Conservation (phyloP, 2,329 filamentous ascomycete species). For the Leptographium wingfieldii region DNA sequence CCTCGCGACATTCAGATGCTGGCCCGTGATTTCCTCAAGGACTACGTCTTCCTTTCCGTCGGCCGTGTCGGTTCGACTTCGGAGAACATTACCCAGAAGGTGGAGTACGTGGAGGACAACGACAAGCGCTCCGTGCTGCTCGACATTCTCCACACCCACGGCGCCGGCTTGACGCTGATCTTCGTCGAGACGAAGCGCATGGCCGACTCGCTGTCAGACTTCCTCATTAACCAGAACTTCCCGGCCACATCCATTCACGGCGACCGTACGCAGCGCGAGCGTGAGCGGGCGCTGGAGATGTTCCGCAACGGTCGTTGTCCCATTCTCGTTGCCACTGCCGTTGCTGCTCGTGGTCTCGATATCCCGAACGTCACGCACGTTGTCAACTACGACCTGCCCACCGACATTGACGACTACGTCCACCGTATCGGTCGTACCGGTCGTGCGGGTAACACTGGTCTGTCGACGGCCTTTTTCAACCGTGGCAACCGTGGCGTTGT, state of each 20-base stretch:
- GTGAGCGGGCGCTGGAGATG: slow-evolving; percentile 94
- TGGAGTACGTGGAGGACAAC: slow-evolving; percentile 85
- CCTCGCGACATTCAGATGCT: slow-evolving; percentile 99
- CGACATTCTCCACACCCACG: slow-evolving; percentile 93
- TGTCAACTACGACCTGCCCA: slow-evolving; percentile 87
- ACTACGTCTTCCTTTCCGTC: slow-evolving; percentile 98
- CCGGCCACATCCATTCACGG: slow-evolving; percentile 97
- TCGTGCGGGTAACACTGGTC: slow-evolving; percentile 97
- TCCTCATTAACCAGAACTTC: slow-evolving; percentile 97
- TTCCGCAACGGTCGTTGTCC: slow-evolving; percentile 94
- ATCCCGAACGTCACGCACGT: slow-evolving; percentile 96
- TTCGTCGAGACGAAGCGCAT: slow-evolving; percentile 99
- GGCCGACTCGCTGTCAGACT: slow-evolving; percentile 95
- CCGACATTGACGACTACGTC: slow-evolving; percentile 95
- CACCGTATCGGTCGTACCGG: slow-evolving; percentile 99
- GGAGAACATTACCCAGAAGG: slow-evolving; percentile 99
- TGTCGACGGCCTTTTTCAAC: slow-evolving; percentile 99
- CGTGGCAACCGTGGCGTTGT: slow-evolving; percentile 97
- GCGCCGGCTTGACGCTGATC: slow-evolving; percentile 77
- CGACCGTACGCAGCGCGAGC: slow-evolving; percentile 95
- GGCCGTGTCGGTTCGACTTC: slow-evolving; percentile 97
- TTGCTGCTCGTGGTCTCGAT: slow-evolving; percentile 82
- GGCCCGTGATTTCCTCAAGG: slow-evolving; percentile 94
- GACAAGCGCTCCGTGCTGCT: slow-evolving; percentile 98
- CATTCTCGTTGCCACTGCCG: slow-evolving; percentile 91